Evolutionary conservation across 176 grass and related monocot species (phyloP).

Genomic region (Panicum miliaceum): DNA sequence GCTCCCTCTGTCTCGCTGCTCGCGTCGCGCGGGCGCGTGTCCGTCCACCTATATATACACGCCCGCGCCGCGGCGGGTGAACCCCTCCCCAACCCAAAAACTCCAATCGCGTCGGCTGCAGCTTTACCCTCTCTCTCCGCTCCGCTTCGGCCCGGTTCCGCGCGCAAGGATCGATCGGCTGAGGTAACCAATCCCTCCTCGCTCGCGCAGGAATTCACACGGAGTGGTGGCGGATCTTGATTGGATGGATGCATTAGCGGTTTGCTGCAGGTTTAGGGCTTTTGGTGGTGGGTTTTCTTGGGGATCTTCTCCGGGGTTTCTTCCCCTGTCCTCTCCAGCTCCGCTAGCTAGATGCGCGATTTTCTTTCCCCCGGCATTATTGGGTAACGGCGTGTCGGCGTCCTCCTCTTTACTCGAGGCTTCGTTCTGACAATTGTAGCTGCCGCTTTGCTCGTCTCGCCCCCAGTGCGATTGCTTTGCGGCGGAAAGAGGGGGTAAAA

Average conservation of each 20-base stretch:
- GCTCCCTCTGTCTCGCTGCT: no score
- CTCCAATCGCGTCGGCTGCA: constrained; percentile 7
- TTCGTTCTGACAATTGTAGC: neutral
- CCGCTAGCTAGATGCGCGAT: neutral
- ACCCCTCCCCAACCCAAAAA: neutral
- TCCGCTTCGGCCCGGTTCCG: neutral
- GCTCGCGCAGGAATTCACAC: neutral
- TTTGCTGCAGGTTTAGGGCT: constrained; percentile 1
- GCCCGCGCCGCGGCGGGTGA: neutral
- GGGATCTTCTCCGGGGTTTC: neutral
- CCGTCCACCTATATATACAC: neutral
- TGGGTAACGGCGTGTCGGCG: constrained; percentile 8
- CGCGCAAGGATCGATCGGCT: neutral
- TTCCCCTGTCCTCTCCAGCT: neutral
- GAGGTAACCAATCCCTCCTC: constrained; percentile 1
- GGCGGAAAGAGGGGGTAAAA: no score
- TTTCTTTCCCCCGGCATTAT: no score
- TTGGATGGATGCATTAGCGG: constrained; percentile 1
- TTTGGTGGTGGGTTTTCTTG: constrained; percentile 6
- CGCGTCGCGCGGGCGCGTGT: neutral
- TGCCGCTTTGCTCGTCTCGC: neutral
- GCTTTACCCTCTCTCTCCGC: neutral
- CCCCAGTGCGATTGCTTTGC: neutral
- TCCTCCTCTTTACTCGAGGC: neutral
- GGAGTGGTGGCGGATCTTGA: neutral